Evolutionary conservation across 2,329 filamentous ascomycete genomes (phyloP).

Genomic region (Aphanocladium album): DNA sequence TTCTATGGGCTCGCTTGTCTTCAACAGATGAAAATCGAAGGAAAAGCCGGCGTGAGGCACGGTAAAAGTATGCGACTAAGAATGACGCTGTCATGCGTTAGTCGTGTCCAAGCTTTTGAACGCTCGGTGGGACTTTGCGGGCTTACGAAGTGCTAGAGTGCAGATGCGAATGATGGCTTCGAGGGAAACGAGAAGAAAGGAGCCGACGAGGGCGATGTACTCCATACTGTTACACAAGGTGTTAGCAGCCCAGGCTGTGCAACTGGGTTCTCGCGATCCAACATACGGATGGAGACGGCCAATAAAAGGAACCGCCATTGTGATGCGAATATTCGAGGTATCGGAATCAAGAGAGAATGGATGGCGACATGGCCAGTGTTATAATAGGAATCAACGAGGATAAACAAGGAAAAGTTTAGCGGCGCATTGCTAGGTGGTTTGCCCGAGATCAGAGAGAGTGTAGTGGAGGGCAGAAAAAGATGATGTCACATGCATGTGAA

Average conservation of each 20-base stretch:
- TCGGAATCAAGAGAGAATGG: background rate
- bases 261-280: conserved; percentile 7
- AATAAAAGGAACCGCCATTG: conserved; percentile 49
- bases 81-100: conserved; percentile 56
- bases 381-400: background rate
- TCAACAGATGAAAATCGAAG: conserved; percentile 69
- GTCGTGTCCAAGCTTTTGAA: background rate
- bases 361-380: conserved; percentile 6
- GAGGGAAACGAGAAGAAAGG: conserved; percentile 74
- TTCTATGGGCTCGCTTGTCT: conserved; percentile 61
- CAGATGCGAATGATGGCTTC: conserved; percentile 80
- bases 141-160: conserved; percentile 78
- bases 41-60: conserved; percentile 75
- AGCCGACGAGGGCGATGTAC: conserved; percentile 80
- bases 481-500: conserved; percentile 20
- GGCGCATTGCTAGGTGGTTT: background rate
- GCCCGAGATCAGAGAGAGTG: background rate
- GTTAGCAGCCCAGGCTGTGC: conserved; percentile 11
- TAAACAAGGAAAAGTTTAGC: background rate
- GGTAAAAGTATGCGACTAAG: conserved; percentile 77
- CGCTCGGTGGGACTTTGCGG: no score
- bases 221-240: conserved; percentile 54
- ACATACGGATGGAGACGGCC: conserved; percentile 49
- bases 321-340: conserved; percentile 13
- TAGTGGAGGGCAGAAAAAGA: background rate